Evolutionary conservation across 73 alveolate species (phyloP), one percentile per base, ranked within the genome.

Genomic region (Paramecium sexaurelia): DNA sequence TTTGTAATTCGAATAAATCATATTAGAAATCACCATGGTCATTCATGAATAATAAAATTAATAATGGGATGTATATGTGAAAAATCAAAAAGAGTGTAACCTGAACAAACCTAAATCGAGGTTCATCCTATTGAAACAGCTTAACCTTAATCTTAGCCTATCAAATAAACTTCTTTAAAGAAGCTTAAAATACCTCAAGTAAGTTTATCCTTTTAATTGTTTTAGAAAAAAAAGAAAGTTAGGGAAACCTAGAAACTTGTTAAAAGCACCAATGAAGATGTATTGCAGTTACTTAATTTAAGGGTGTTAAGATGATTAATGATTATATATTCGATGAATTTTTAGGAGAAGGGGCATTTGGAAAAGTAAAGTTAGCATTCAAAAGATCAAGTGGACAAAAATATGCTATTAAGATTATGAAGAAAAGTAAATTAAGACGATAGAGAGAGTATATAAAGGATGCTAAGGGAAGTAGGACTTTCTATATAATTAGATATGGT

Each of bases 401-500:
- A 56, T 88, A 36, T 88, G 94, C 94, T 24, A 68, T 88, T 37
- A 88, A 88, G 24, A 88, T 88, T 5, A 40, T 88, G 41, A 66
- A 55, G 20, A 88, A 88, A 43, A 88, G 94, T 47, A 68, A 68
- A 43, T 41, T 88, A 20, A 17, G 27, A 11, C 47, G 94, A 69
- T 43, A 88, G 15, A 75, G 94, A 43, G 94, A 88, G 36, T 88
- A 88, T 68, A 43, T 68, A 19, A 93, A 97, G 94, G 89, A 93
- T 75, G 95, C 97, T 95, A 97, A 97, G 84, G 98, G 92, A 17
- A 98, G 97, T 51, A 84, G 26, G 43, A 29, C 29, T 29, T 3
- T 1, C 39, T 41, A 29, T 41, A 9, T 22, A 69, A 69, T 37
- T 88, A 88, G 96, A 92, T 32, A 92, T 95, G 97, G 92, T 88